Base-by-base conservation (phyloP, 2,329 filamentous ascomycete species). In the Xylaria sp. region DNA sequence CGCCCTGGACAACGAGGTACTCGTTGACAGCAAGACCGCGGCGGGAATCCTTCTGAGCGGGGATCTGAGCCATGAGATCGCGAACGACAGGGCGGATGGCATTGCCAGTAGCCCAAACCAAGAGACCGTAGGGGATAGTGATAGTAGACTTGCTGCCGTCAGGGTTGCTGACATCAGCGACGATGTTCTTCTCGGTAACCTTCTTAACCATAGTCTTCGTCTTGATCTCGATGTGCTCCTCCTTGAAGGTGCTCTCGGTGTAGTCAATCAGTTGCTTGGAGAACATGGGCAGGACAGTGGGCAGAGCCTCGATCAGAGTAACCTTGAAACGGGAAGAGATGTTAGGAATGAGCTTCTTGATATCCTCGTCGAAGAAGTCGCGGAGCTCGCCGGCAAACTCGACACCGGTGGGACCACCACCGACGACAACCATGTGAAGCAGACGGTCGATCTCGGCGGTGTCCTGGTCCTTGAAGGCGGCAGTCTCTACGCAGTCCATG, bases 141-240 rank as follows among this genome's bases (percentile, higher is more conserved):
- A 96, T 84, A 44, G 85, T 77, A 67, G 87, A 81, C 81, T 96
- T 97, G 78, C 85, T 84, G 73, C 94, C 94, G 68, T 96, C 90
- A 16, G 92, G 87, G 55, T 85, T 84, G 58, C 85, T 88, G 54
- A 86, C 85, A 76, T 96, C 91, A 66, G 93, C 94, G 79, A 97
- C 91, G 71, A 99, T 93, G 72, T 85, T 88, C 78, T 90, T 95
- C 70, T 94, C 88, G 37, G 91, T 96, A 61, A 99, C 94, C 63
- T 89, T 92, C 84, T 97, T 97, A 75, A 99, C 94, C 88, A 96
- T 95, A 67, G 94, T 97, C 85, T 97, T 97, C 70, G 94, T 96
- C 77, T 91, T 89, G 78, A 99, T 96, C 69, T 91, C 88, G 73
- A 99, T 99, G 73, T 92, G 92, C 78, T 99, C 94, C 80, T 99